phyloP scores from a whole-genome alignment of 371 early-diverging fungal genomes.

The Coemansia linderi region DNA sequence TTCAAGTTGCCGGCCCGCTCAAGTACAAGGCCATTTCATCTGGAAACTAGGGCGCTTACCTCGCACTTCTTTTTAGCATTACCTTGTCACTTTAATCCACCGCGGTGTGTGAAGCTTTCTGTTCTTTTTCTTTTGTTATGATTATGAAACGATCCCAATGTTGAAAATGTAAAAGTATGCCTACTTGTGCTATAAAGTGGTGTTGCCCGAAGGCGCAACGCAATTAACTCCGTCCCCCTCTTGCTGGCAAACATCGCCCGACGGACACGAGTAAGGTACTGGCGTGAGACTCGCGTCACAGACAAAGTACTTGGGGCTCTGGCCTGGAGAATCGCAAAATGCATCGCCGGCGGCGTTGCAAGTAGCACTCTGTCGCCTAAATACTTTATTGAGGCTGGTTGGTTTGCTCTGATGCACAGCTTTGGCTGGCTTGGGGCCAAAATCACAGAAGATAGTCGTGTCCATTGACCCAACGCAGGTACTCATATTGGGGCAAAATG shows the following conservation, averaged over 20 bases:
- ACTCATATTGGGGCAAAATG: constrained; percentile 20
- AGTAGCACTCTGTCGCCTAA: background rate
- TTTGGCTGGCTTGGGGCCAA: too few relatives aligned
- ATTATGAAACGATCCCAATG: background rate
- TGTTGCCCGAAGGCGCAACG: constrained; percentile 15
- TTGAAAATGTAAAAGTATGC: background rate
- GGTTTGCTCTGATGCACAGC: background rate
- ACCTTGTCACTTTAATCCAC: background rate
- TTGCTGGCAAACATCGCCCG: constrained; percentile 41
- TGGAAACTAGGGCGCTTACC: constrained; percentile 25
- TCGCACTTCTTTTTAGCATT: background rate
- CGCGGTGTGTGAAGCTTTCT: background rate
- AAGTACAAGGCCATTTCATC: constrained; percentile 46
- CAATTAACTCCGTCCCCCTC: constrained; percentile 28
- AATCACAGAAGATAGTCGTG: constrained; percentile 43
- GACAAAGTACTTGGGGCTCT: constrained; percentile 33
- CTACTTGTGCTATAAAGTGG: background rate
- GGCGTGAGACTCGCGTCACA: constrained; percentile 44
- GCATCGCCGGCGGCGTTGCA: constrained; percentile 39
- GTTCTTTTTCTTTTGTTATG: background rate
- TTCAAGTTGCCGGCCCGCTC: constrained; percentile 51
- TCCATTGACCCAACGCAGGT: constrained; percentile 45
- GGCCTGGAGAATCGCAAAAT: constrained; percentile 34
- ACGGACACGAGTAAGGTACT: constrained; percentile 36
- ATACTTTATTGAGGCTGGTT: background rate